Percentiles rank a stretch among this genome's conserved stretches.
phyloP scores from a whole-genome alignment of 495 filamentous ascomycete genomes.

The Podospora pseudoanserina region DNA sequence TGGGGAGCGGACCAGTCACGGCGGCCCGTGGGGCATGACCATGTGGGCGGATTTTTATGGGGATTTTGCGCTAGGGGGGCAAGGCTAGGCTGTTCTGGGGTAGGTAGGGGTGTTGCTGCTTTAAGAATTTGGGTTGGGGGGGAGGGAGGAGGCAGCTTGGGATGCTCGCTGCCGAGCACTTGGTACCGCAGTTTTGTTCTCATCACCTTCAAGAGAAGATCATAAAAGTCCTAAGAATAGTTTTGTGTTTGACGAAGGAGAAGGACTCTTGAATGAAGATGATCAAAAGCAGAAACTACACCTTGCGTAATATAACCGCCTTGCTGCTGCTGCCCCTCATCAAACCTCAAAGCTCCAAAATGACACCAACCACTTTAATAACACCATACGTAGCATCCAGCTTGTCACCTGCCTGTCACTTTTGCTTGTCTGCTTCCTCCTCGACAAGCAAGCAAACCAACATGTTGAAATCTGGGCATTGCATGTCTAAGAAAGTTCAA shows the following conservation, averaged over 20 bases:
- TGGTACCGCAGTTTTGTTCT: too few relatives aligned
- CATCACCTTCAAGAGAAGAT: too few relatives aligned
- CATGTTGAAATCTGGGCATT: too few relatives aligned
- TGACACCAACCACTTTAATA: neutral
- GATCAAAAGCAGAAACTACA: too few relatives aligned
- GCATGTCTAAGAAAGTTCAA: neutral
- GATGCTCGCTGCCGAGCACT: neutral
- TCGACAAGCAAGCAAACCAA: too few relatives aligned
- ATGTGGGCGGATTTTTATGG: slow-evolving; percentile 21
- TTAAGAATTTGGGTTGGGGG: neutral
- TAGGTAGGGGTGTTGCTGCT: neutral
- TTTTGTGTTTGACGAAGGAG: too few relatives aligned
- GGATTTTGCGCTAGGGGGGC: neutral
- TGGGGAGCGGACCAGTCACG: slow-evolving; percentile 13
- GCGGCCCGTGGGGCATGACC: slow-evolving; percentile 9
- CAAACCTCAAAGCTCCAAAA: neutral
- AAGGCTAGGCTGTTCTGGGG: slow-evolving; percentile 3
- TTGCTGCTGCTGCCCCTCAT: too few relatives aligned
- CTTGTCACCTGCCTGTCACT: neutral
- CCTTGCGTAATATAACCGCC: neutral
- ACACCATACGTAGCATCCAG: neutral
- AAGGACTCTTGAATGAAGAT: too few relatives aligned
- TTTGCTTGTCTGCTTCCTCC: too few relatives aligned
- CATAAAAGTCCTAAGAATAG: too few relatives aligned
- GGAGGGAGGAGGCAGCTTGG: neutral